Evolutionary conservation across 108 stramenopile species (phyloP), one percentile per base, ranked within the genome.

Genomic region (Skeletonema marinoi): DNA sequence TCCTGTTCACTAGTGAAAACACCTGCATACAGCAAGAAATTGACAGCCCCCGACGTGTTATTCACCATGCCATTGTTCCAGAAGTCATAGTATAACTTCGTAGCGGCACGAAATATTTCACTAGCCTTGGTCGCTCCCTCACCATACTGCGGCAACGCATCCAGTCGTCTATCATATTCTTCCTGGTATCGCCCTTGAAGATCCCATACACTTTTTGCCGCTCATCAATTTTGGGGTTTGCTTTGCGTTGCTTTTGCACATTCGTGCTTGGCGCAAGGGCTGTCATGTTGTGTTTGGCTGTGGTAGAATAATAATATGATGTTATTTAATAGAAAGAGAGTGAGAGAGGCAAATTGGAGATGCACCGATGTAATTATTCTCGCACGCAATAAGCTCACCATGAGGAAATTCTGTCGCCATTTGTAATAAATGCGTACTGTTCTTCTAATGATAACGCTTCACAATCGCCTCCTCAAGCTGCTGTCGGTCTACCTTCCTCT

Each of bases 31-130:
- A 39, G 16, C 36, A 71, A 59, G 30, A 33, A 71, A 33, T 71
- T 71, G 39, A 59, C 17, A 13, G 70, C 70, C 10, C 70, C 70
- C 11, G 32, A 33, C 19, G 70, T 71, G 51, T 71, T 71, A 25
- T 71, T 71, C 14, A 71, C 70, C 70, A 71, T 71, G 25, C 32
- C 70, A n/a, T 71, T 71, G 59, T 71, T 71, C 32, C 19, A 51
- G 33, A 59, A 71, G 32, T 71, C 70, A 33, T 71, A 71, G 19
- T 71, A 71, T 8, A 71, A 11, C 21, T 71, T 71, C n/a, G 70
- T 71, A 13, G 56, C 70, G 3, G 70, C 70, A n/a, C 70, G 70
- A 33, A 71, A 71, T 16, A 71, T 59, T 30, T 71, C 70, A 17
- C 70, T n/a, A 41, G 48, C 51, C 70, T 33, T 54, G 12, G 70